A percentile compares a stretch with the other conserved stretches of the same genome.
These are phyloP conservation scores for Cadophora sp. DNA, from an alignment of 2,329 filamentous ascomycete species.

Conservation along the genomic window DNA sequence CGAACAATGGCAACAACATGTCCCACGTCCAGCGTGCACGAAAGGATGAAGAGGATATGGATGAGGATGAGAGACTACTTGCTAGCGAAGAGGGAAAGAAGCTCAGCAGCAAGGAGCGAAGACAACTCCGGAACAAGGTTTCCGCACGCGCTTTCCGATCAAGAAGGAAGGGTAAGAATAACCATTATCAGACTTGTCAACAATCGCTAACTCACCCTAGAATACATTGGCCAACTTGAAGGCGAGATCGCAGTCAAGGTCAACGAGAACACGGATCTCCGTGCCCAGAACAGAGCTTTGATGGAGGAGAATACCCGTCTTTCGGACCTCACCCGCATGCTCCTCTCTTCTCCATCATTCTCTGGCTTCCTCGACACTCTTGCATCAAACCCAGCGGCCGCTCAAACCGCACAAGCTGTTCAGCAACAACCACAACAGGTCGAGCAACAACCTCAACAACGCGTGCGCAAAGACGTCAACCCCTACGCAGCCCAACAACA, in stretches of 20 bases:
- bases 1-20: conserved; percentile 55
- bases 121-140: conserved; percentile 98
- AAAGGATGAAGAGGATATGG: conserved; percentile 99
- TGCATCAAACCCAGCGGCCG: conserved; percentile 61
- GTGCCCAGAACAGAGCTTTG: conserved; percentile 80
- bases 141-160: conserved; percentile 97
- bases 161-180: conserved; percentile 87
- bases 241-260: conserved; percentile 84
- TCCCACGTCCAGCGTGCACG: conserved; percentile 75
- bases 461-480: conserved; percentile 70
- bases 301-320: conserved; percentile 85
- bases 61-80: conserved; percentile 91
- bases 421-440: conserved; percentile 47
- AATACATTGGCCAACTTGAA: conserved; percentile 97
- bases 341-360: conserved; percentile 82
- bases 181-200: conserved; percentile 13
- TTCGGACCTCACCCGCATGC: conserved; percentile 79
- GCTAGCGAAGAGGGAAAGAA: conserved; percentile 99
- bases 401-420: conserved; percentile 44
- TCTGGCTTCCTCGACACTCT: conserved; percentile 79
- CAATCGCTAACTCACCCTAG: conserved; percentile 65
- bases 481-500: conserved; percentile 61
- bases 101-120: conserved; percentile 95
- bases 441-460: conserved; percentile 50
- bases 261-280: conserved; percentile 82